Conservation (phyloP, 1,284 basidiomycete genomes). For the Leccinum laetum region DNA sequence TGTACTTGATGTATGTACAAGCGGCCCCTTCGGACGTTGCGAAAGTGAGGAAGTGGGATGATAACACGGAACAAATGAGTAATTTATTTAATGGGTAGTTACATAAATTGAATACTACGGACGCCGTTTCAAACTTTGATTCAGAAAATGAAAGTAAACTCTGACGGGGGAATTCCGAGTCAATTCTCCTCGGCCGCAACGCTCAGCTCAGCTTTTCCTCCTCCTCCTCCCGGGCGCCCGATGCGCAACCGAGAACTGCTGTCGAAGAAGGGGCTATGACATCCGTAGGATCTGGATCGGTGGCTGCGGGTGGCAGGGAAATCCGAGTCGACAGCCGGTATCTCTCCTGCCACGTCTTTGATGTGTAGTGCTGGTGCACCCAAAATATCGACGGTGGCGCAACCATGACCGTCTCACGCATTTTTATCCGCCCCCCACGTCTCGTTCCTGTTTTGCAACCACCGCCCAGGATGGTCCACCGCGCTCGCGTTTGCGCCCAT, state of each 20-base stretch:
- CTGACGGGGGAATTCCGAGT: too few species aligned
- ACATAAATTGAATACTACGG: too few species aligned
- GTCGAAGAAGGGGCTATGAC: constrained; percentile 24
- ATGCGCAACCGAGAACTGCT: constrained; percentile 4
- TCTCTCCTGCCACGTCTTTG: constrained; percentile 42
- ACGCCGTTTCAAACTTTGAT: too few species aligned
- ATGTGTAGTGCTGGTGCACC: constrained; percentile 24
- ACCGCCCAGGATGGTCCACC: constrained; percentile 72
- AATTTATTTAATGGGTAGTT: too few species aligned
- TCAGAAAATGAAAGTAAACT: too few species aligned
- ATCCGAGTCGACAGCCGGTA: constrained; percentile 70
- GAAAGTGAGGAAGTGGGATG: too few species aligned
- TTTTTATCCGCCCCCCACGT: not conserved
- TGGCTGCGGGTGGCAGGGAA: constrained; percentile 44
- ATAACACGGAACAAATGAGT: too few species aligned
- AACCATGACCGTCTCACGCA: constrained; percentile 32
- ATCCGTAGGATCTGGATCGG: constrained; percentile 32
- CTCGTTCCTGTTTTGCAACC: constrained; percentile 10
- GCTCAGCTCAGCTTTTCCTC: too few species aligned
- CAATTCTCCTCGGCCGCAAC: too few species aligned
- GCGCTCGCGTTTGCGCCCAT: constrained; percentile 84
- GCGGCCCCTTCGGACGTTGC: too few species aligned
- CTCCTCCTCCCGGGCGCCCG: constrained; percentile 10
- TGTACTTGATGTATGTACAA: too few species aligned
- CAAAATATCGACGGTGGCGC: constrained; percentile 39